phyloP scores from a whole-genome alignment of 768 basidiomycete species.

The Boletales sp. region DNA sequence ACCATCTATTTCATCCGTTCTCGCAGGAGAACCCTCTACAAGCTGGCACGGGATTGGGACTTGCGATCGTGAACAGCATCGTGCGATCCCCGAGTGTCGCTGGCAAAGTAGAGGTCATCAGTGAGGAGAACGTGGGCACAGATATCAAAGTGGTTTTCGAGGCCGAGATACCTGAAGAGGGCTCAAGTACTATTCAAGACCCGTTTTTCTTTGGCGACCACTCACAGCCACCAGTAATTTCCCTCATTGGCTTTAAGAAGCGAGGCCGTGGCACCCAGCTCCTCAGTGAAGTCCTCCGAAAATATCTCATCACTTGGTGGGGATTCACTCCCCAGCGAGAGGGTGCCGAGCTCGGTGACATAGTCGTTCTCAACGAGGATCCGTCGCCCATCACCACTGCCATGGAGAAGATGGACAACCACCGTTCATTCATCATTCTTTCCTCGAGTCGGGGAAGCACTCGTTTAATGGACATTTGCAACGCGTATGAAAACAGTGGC shows the following conservation, averaged over 20 bases:
- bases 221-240: constrained; percentile 47
- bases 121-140: constrained; percentile 85
- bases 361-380: constrained; percentile 83
- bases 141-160: constrained; percentile 86
- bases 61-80: constrained; percentile 94
- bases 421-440: constrained; percentile 71
- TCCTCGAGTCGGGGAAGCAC: constrained; percentile 68
- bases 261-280: constrained; percentile 65
- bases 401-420: constrained; percentile 51
- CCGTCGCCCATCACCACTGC: constrained; percentile 52
- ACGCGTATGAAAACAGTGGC: constrained; percentile 73
- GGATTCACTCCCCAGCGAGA: constrained; percentile 51
- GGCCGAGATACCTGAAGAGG: constrained; percentile 55
- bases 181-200: constrained; percentile 38
- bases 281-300: constrained; percentile 54
- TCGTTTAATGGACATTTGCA: constrained; percentile 55
- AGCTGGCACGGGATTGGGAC: constrained; percentile 88
- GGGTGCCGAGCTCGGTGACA: constrained; percentile 53
- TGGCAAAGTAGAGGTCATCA: constrained; percentile 93
- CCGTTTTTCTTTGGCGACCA: constrained; percentile 43
- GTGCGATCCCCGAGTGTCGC: constrained; percentile 80
- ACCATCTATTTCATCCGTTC: constrained; percentile 95
- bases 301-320: constrained; percentile 78
- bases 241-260: constrained; percentile 69
- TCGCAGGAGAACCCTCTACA: constrained; percentile 95